These are phyloP conservation scores for Eucalyptus albens DNA, from an alignment of 345 rosid species.

Conservation along the genomic window DNA sequence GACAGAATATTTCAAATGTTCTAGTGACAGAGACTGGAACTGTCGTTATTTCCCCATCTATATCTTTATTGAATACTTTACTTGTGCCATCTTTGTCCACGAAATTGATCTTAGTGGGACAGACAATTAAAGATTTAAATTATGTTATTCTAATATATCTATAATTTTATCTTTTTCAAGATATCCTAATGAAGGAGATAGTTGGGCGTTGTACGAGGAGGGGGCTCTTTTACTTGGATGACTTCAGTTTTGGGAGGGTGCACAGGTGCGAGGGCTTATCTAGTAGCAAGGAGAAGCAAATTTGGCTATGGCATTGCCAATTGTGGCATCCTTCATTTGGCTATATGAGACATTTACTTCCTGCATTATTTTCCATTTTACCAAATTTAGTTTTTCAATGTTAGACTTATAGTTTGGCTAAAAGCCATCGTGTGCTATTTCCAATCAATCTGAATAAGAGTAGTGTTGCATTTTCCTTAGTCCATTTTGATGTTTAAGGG, in stretches of 20 bases:
- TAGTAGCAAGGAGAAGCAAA: background rate
- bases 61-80: no score
- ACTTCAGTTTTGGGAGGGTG: background rate
- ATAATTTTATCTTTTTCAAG: background rate
- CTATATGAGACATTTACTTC: background rate
- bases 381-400: background rate
- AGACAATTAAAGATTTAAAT: background rate
- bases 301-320: background rate
- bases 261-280: background rate
- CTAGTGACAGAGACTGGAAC: rapidly evolving
- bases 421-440: background rate
- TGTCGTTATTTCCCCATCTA: background rate
- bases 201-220: background rate
- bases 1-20: background rate
- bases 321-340: background rate
- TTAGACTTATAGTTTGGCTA: background rate
- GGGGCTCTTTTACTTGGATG: background rate
- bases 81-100: background rate
- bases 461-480: background rate
- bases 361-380: background rate
- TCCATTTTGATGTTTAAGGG: background rate
- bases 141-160: background rate
- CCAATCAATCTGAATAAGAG: background rate
- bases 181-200: background rate
- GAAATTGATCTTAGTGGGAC: no score